Base-by-base conservation (phyloP, 1,284 basidiomycete genomes). In the Exsudoporus floridanus region DNA sequence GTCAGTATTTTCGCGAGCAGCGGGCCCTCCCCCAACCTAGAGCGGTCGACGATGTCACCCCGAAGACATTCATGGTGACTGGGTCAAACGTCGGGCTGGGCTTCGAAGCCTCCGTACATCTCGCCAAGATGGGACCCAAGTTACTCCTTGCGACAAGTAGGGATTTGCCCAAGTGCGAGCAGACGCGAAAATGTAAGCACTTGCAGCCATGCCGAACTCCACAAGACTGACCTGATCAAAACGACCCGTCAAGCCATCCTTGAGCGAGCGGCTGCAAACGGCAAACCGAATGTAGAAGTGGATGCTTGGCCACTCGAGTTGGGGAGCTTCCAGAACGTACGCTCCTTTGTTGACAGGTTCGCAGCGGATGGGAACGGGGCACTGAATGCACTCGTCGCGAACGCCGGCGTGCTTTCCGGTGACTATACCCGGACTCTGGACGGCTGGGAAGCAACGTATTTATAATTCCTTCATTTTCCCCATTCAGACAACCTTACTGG, bases 31-130 rank as follows among this genome's bases (percentile, higher is more conserved):
- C 63, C 14, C 54, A 46, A n/a, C 45, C 51, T 16, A 44, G 25
- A 36, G 40, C 50, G 28, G 48, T 57, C 9, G 58, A 49, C 1
- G 60, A 63, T 46, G 52, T 70, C 31, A 45, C 47, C 16, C 49
- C 53, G 5, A 66, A 62, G 49, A 66, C 65, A 6, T 50, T 69
- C 27, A 28, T 70, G 21, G 53, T 72, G 19, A 61, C 58, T n/a
- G 69, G 70, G 27, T 58, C 65, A 13, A 71, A 72, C 39, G 57
- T 59, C 28, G 69, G 70, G 19, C 47, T 70, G n/a, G 69, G 69
- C 14, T 57, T 69, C 16, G 69, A 70, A 39, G 61, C 69, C 13
- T 62, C 63, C 1, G 50, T 61, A 16, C 57, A 66, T 37, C 48
- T 72, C 18, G 57, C 60, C 1, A 49, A 45, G 16, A 59, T 71